Evolutionary conservation across 352 stramenopile genomes (phyloP), one percentile per base, ranked within the genome.

Genomic region (Globisporangium orthogonon): DNA sequence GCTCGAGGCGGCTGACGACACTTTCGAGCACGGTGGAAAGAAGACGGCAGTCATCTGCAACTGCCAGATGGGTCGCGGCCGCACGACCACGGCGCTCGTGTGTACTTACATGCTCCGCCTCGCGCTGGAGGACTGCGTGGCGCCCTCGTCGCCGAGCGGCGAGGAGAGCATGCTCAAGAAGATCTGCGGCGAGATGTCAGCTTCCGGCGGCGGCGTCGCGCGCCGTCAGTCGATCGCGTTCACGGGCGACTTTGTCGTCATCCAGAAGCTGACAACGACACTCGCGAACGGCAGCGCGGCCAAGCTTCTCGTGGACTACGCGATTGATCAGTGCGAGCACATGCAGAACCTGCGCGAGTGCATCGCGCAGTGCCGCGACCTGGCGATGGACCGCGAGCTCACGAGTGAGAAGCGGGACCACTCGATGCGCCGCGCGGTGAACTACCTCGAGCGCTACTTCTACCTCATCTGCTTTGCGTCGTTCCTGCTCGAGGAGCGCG

Each of bases 371-470:
- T 90, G 78, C 54, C 79, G 83, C 7, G 82, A 94, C 45, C 57
- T 92, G 29, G 82, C 84, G 0, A 74, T 87, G 44, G 84, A 94
- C 61, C 69, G 75, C 15, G 81, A 89, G 56, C 63, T 94, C 6
- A 62, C 74, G 13, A 79, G 58, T 37, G 37, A 70, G 30, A 91
- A 92, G 63, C 80, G 85, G 28, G 82, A 94, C 50, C 83, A 77
- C 56, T 91, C 88, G 66, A 92, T 94, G 83, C 65, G 85, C 33
- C 77, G 86, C 18, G 78, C 80, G 10, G 86, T 96, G 45, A 94
- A 96, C 61, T 96, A 96, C 66, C 70, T 95, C 9, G 83, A 94
- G 56, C 71, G 87, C 17, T 96, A 94, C 66, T 95, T 95, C 50
- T 94, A 96, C 60, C 74, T 96, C 28, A 74, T 96, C 45, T 94